A percentile compares a stretch with the other conserved stretches of the same genome.
These are phyloP conservation scores for Physaria fendleri DNA, from an alignment of 345 rosid species.

Conservation along the genomic window DNA sequence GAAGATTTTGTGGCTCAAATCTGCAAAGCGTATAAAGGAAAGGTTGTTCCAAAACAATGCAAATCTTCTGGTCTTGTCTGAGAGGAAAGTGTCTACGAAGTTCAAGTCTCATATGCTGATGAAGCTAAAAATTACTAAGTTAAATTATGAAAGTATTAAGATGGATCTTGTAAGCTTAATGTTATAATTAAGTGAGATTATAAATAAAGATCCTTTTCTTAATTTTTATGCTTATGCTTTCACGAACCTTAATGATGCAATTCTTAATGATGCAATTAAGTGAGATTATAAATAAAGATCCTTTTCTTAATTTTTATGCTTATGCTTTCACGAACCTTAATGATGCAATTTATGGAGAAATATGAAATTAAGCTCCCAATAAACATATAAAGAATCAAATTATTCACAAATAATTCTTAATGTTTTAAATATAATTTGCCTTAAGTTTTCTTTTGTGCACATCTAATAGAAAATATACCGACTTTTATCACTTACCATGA, in stretches of 20 bases:
- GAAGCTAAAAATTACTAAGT: background rate
- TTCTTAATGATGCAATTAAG: background rate
- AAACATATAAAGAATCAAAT: too few relatives aligned
- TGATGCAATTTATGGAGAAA: too few relatives aligned
- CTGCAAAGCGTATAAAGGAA: conserved; percentile 24
- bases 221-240: background rate
- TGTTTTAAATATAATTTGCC: too few relatives aligned
- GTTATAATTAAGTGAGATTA: background rate
- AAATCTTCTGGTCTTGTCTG: background rate
- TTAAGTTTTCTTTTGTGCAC: background rate
- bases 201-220: background rate
- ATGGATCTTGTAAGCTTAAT: background rate
- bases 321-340: background rate
- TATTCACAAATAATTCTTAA: too few relatives aligned
- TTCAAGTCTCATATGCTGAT: conserved; percentile 16
- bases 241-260: too few relatives aligned
- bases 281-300: background rate
- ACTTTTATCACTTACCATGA: background rate
- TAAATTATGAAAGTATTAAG: background rate
- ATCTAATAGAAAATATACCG: background rate
- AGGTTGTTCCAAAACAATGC: conserved; percentile 9
- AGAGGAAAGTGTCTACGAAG: background rate
- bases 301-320: background rate
- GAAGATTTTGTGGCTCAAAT: background rate
- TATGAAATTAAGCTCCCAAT: too few relatives aligned